Base-by-base conservation (phyloP, 2,329 filamentous ascomycete species). In the Pseudocercospora eumusae region DNA sequence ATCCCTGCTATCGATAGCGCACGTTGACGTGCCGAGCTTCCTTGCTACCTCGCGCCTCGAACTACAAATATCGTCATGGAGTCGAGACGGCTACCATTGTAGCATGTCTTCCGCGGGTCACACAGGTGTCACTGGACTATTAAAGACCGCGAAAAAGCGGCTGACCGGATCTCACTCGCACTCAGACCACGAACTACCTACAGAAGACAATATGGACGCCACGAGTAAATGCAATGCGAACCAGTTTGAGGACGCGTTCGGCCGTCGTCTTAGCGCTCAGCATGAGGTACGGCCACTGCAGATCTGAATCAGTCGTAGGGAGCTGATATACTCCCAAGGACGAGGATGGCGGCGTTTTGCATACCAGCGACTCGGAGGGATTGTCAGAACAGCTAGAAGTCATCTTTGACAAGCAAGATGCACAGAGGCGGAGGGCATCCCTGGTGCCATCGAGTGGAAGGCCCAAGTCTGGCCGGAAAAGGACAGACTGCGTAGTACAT, bases 401-500 rank as follows among this genome's bases (percentile, higher is more conserved):
- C 52, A 77, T 84, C 56, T 85, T 87, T 70, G 81, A 82, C 68
- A 76, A 78, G 50, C 80, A 82, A 59, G 78, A 72, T 62, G 77
- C 74, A 53, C 82, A 83, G 64, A 82, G 85, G 59, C 83, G 86
- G 68, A 85, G 85, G 75, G 86, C 86, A 20, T 88, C 86, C 3
- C 77, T 88, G 53, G 56, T 61, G 20, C 60, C 56, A 28, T 10
- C 56, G 1, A 28, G 11, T 28, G 74, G 78, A 62, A 70, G 79
- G 33, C 72, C 74, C 28, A 74, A 75, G 23, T 72, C 77, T 13
- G 63, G 76, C 21, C 69, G 62, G 65, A 67, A 76, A 66, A 72
- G 74, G 31, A 87, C 85, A 1, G 80, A 83, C 61, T 88, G 86
- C 70, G 85, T 87, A 64, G 84, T 88, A 2, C 86, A 88, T 68